Percentiles rank a stretch among this genome's conserved stretches.
Conservation (phyloP, 164 flowering plant genomes). For the Saururus chinensis region DNA sequence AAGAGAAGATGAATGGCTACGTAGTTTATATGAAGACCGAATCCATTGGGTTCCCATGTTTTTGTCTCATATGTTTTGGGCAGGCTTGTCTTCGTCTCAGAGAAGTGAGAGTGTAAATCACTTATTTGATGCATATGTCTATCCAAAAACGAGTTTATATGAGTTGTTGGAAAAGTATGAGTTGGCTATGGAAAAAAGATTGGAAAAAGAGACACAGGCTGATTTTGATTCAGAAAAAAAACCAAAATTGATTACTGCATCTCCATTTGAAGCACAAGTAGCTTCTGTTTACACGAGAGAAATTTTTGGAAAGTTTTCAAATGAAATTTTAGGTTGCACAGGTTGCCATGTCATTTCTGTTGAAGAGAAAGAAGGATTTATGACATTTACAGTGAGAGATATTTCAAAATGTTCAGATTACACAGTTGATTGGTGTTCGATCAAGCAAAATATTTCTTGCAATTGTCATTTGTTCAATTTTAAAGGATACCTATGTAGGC, state of each 20-base stretch:
- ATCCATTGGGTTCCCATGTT: no score
- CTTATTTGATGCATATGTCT: no score
- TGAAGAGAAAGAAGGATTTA: constrained; percentile 42
- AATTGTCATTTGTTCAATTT: constrained; percentile 83
- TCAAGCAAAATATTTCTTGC: constrained; percentile 56
- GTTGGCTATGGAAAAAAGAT: not conserved
- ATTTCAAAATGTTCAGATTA: constrained; percentile 56
- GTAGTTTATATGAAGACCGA: no score
- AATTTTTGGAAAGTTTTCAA: no score
- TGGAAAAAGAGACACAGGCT: constrained; percentile 3
- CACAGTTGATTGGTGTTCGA: constrained; percentile 40
- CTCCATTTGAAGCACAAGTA: no score
- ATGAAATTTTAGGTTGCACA: no score
- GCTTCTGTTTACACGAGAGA: no score
- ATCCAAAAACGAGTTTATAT: no score
- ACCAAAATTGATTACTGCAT: constrained; percentile 6
- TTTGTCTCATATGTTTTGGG: no score
- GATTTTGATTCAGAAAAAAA: constrained; percentile 1
- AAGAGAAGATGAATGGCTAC: no score
- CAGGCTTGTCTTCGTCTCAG: no score
- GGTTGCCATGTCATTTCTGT: constrained; percentile 14
- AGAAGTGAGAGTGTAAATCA: no score
- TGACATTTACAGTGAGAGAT: constrained; percentile 66
- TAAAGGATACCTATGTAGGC: constrained; percentile 73
- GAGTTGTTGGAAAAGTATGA: constrained; percentile 1